Conservation (phyloP, 345 rosid species). For the Populus euphratica region DNA sequence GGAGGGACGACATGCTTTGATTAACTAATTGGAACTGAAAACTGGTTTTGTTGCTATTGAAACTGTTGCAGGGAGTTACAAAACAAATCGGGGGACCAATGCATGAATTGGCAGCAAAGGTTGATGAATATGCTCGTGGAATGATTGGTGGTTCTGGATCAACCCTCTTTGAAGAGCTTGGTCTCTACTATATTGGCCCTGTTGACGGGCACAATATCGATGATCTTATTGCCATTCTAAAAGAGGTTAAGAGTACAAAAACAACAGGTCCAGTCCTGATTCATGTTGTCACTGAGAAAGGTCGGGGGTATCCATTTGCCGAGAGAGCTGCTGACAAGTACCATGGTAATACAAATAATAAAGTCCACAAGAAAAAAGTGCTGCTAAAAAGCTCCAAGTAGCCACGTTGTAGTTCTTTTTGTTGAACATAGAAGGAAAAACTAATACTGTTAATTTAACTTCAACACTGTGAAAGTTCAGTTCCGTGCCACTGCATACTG, state of each 20-base stretch:
- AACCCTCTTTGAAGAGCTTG: conserved; percentile 92
- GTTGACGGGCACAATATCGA: conserved; percentile 94
- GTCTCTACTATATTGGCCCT: conserved; percentile 94
- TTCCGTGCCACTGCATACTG: not conserved
- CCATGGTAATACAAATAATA: conserved; percentile 52
- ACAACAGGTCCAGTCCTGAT: conserved; percentile 90
- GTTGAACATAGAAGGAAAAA: not conserved
- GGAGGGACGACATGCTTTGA: not conserved
- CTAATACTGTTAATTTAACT: not conserved
- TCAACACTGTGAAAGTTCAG: not conserved
- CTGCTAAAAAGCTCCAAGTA: not conserved
- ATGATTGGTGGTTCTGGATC: conserved; percentile 98
- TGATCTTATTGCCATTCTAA: conserved; percentile 75
- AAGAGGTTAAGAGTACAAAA: conserved; percentile 88
- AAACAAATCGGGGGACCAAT: conserved; percentile 87
- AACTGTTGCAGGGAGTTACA: conserved; percentile 70
- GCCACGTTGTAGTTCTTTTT: not conserved
- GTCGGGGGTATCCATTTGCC: conserved; percentile 96
- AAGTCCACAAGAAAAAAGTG: not conserved
- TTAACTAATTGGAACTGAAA: conserved; percentile 2
- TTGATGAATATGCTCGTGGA: conserved; percentile 95
- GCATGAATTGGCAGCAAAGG: conserved; percentile 94
- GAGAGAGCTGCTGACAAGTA: conserved; percentile 95
- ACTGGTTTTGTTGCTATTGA: conserved; percentile 8
- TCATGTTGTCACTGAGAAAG: conserved; percentile 98